Base-by-base conservation (phyloP, 2,329 filamentous ascomycete species). In the Cladorrhinum sp. region DNA sequence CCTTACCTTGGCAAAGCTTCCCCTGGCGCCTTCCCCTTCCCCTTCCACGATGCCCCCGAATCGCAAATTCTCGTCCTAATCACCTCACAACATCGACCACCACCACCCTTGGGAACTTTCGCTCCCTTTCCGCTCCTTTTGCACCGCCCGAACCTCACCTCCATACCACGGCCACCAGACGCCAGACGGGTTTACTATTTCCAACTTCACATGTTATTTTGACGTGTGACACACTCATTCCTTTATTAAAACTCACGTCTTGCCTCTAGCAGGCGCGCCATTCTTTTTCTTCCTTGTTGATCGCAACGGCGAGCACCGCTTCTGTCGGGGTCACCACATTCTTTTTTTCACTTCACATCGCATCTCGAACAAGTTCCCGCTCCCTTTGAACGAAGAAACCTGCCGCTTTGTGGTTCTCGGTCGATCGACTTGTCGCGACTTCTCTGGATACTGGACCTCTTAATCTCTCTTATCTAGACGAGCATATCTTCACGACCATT, bases 211-310 rank as follows among this genome's bases (percentile, higher is more conserved):
- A 63, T 63, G 54, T 63, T 68, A 64, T 16, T 39, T 57, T 24
- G 66, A 65, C 66, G 62, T 62, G 67, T 67, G 65, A 64, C 59
- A 49, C 60, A 59, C 51, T 62, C 64, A 50, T 62, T 68, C 63
- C 62, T 65, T 67, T 62, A 24, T 62, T 24, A 36, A 12, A 46
- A 46, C 42, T 50, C 26, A 61, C 58, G 58, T 64, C 64, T 67
- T 63, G 80, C 80, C 80, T 82, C 79, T 78, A 80, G 80, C 81
- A 75, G 82, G 82, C 80, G 75, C 77, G 79, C 76, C 84, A 79
- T 76, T 85, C 82, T 70, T 83, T 84, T 78, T 46, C 51, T 55
- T 24, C 42, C 36, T 42, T 53, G 53, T 59, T 48, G 51, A 63
- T 60, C 33, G 60, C 26, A 53, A 55, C 63, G 57, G 60, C 23